Percentiles rank a stretch among this genome's conserved stretches.
Conservation (phyloP, 2,329 filamentous ascomycete genomes). For the Colletotrichum euphorbiae region DNA sequence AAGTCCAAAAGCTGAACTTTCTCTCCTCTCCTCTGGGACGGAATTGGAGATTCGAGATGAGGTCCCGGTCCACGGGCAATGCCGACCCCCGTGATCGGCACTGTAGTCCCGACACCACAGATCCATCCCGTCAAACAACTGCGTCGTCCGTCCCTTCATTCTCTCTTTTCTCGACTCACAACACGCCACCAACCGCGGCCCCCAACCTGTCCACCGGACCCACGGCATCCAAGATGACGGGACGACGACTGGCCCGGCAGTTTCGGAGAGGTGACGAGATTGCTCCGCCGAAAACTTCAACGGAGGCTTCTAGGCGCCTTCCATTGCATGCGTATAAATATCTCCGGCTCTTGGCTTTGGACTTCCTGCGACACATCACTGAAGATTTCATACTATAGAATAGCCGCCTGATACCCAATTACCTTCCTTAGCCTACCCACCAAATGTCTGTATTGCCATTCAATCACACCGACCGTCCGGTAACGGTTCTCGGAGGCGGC, state of each 20-base stretch:
- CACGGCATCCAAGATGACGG: slow-evolving; percentile 14
- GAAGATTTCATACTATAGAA: not conserved
- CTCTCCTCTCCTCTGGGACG: not conserved
- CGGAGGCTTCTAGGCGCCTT: slow-evolving; percentile 10
- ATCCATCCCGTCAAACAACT: not conserved
- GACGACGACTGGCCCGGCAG: slow-evolving; percentile 13
- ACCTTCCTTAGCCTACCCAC: too few species aligned
- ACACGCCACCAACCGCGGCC: slow-evolving; percentile 24
- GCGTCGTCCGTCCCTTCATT: slow-evolving; percentile 19
- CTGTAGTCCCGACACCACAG: slow-evolving; percentile 12
- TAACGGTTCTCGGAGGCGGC: slow-evolving; percentile 55
- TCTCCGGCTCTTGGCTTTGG: not conserved
- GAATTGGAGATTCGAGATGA: not conserved
- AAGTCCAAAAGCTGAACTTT: too few species aligned
- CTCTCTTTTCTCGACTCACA: not conserved
- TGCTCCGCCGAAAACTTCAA: slow-evolving; percentile 17
- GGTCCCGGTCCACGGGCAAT: slow-evolving; percentile 3
- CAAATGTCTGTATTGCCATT: slow-evolving; percentile 42
- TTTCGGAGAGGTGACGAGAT: slow-evolving; percentile 2
- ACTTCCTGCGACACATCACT: too few species aligned
- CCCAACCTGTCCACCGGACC: slow-evolving; percentile 1
- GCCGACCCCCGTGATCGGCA: slow-evolving; percentile 32
- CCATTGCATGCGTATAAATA: not conserved
- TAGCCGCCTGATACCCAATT: not conserved
- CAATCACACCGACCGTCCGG: slow-evolving; percentile 45